These are phyloP conservation scores for Pseudogymnoascus sp. DNA, from an alignment of 2,329 filamentous ascomycete genomes.

Conservation along the genomic window DNA sequence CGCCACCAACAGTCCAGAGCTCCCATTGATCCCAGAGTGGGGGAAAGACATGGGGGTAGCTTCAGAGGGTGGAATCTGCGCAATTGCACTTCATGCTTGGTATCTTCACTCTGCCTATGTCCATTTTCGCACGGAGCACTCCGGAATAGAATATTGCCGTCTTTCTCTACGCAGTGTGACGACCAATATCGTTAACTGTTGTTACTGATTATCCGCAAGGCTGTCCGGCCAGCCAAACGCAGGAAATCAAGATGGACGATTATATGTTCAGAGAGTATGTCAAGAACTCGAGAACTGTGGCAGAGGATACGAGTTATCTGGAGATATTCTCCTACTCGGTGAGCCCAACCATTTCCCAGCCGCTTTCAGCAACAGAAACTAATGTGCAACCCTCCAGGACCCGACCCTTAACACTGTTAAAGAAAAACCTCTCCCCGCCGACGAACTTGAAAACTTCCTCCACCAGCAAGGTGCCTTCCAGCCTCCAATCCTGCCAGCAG, in stretches of 20 bases:
- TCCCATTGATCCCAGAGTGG: background rate
- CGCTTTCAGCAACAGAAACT: background rate
- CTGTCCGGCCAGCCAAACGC: background rate
- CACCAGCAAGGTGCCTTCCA: conserved; percentile 25
- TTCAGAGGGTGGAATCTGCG: background rate
- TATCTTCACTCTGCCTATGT: background rate
- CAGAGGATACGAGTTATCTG: conserved; percentile 25
- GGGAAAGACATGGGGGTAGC: background rate
- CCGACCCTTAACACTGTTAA: conserved; percentile 23
- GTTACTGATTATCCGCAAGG: background rate
- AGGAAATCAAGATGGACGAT: conserved; percentile 25
- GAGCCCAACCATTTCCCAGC: conserved; percentile 10
- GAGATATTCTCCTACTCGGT: conserved; percentile 29
- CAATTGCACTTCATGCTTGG: background rate
- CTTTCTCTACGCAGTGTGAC: background rate
- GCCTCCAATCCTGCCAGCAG: conserved; percentile 20
- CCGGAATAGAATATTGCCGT: background rate
- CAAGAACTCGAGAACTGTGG: conserved; percentile 20
- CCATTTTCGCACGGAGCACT: background rate
- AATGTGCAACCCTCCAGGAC: conserved; percentile 19
- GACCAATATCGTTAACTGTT: background rate
- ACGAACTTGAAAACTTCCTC: conserved; percentile 30
- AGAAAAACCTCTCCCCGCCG: conserved; percentile 25
- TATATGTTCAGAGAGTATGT: conserved; percentile 30
- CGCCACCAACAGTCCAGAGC: background rate